phyloP scores from a whole-genome alignment of 345 rosid genomes.

The Raphanus sativus region DNA sequence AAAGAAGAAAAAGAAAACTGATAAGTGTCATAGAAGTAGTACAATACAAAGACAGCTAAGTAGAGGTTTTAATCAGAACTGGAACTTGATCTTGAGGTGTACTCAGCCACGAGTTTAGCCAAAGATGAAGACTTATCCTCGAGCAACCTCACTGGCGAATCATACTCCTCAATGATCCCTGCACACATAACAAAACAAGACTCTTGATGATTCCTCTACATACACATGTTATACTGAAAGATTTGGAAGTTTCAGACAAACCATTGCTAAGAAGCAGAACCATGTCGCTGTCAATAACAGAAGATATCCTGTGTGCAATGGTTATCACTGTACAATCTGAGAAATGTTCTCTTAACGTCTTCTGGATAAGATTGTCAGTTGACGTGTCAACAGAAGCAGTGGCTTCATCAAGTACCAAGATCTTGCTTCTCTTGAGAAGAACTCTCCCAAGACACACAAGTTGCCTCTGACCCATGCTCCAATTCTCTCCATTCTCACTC shows the following conservation, averaged over 20 bases:
- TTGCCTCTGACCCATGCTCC: constrained; percentile 97
- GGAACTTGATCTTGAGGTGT: constrained; percentile 58
- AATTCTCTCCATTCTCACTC: constrained; percentile 81
- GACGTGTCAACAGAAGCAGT: constrained; percentile 89
- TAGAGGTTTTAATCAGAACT: constrained; percentile 32
- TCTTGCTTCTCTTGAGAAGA: constrained; percentile 71
- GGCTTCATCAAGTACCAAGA: constrained; percentile 88
- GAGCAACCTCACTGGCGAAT: constrained; percentile 58
- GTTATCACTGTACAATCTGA: constrained; percentile 69
- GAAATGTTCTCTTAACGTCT: constrained; percentile 63
- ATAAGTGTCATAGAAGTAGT: constrained; percentile 1
- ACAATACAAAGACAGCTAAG: background rate
- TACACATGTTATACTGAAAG: background rate
- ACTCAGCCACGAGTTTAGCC: constrained; percentile 74
- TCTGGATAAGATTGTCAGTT: constrained; percentile 81
- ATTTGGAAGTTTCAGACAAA: constrained; percentile 31
- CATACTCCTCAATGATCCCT: constrained; percentile 72
- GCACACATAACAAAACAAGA: constrained; percentile 17
- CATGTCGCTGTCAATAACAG: constrained; percentile 79
- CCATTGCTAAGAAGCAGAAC: constrained; percentile 74
- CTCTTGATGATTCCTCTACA: constrained; percentile 9
- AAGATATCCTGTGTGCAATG: constrained; percentile 83
- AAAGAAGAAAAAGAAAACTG: background rate
- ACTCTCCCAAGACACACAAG: constrained; percentile 82
- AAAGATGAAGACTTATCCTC: constrained; percentile 71